Percentiles rank a stretch among this genome's conserved stretches.
Conservation (phyloP, 2,329 filamentous ascomycete genomes). For the Rhynchosporium agropyri region DNA sequence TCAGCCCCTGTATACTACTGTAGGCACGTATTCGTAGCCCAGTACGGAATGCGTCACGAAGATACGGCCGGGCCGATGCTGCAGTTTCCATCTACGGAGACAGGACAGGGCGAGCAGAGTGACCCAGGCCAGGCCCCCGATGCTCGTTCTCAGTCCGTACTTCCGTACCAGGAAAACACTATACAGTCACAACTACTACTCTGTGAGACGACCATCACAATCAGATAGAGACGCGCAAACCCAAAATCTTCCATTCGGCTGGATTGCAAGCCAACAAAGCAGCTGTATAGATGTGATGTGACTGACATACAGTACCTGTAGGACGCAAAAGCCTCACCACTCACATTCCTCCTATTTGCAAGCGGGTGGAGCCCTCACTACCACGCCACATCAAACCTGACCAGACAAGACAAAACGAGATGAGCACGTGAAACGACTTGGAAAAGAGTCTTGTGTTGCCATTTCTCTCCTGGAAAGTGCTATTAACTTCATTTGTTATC, state of each 20-base stretch:
- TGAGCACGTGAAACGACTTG: constrained; percentile 12
- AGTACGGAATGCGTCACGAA: constrained; percentile 3
- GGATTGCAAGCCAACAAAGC: background rate
- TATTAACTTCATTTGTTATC: background rate
- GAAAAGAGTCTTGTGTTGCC: constrained; percentile 4
- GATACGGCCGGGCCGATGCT: constrained; percentile 6
- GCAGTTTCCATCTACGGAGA: too few relatives aligned
- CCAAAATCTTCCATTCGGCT: background rate
- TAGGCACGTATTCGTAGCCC: too few relatives aligned
- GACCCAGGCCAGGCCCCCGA: background rate
- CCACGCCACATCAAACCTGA: background rate
- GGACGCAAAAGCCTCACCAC: constrained; percentile 1
- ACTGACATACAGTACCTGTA: background rate
- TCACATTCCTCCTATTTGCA: constrained; percentile 8
- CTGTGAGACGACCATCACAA: background rate
- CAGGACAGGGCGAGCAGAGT: too few relatives aligned
- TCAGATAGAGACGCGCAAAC: background rate
- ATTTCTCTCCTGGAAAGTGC: background rate
- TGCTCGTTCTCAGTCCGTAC: background rate
- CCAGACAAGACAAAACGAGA: background rate
- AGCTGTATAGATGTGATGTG: background rate
- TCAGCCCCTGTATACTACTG: background rate
- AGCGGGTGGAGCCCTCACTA: constrained; percentile 13
- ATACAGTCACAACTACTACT: too few relatives aligned
- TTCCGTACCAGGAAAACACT: background rate